These are phyloP conservation scores for Rhododendron mucronatum DNA, from an alignment of 148 eudicot genomes.

Conservation along the genomic window DNA sequence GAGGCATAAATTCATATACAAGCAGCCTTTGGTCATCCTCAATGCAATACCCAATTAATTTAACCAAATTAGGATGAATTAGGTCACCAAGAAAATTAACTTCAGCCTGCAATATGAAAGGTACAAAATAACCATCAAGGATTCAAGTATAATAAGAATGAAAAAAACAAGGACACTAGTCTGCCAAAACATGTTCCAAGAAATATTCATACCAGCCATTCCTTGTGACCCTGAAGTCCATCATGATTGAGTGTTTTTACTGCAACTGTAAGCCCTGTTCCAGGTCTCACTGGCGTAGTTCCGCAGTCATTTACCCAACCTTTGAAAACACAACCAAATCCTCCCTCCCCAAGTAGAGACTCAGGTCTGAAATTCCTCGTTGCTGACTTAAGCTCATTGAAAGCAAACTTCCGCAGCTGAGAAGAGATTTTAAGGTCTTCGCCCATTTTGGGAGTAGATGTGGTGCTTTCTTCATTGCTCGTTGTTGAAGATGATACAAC, in stretches of 20 bases:
- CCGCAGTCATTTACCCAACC: constrained; percentile 46
- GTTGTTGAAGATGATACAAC: constrained; percentile 36
- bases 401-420: constrained; percentile 44
- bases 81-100: constrained; percentile 48
- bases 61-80: constrained; percentile 44
- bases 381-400: constrained; percentile 36
- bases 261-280: constrained; percentile 44
- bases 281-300: constrained; percentile 37
- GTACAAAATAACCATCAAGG: not conserved
- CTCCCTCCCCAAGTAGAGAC: constrained; percentile 53
- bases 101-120: constrained; percentile 34
- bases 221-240: constrained; percentile 53
- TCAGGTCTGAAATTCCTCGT: constrained; percentile 50
- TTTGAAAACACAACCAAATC: constrained; percentile 50
- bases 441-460: constrained; percentile 17
- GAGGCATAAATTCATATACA: constrained; percentile 48
- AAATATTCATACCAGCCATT: constrained; percentile 39
- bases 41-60: constrained; percentile 41
- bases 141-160: not conserved
- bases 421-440: constrained; percentile 44
- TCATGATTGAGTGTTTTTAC: constrained; percentile 50
- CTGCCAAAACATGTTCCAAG: not conserved
- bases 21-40: constrained; percentile 50
- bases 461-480: constrained; percentile 35
- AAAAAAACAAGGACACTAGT: constrained; percentile 1